These are phyloP conservation scores for Aspergillus tanneri DNA, from an alignment of 2,329 filamentous ascomycete species.

Conservation along the genomic window DNA sequence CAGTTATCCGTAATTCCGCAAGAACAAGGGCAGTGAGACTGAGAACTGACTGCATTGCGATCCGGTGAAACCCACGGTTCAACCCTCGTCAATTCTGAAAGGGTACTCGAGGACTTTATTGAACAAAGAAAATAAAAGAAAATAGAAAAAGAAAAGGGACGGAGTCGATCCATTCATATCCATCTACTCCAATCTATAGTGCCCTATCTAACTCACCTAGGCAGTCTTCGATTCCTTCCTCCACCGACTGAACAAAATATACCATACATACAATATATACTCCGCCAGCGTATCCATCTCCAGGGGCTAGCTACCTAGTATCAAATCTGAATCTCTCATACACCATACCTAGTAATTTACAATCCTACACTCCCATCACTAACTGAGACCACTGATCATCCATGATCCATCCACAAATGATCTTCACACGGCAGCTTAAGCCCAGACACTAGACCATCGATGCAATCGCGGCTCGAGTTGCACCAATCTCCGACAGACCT, in stretches of 20 bases:
- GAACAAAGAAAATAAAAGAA: not conserved
- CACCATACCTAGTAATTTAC: not conserved
- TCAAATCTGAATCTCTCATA: no score
- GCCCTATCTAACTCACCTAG: not conserved
- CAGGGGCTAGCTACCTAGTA: no score
- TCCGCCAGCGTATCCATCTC: no score
- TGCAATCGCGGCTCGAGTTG: conserved; percentile 3
- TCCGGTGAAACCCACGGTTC: no score
- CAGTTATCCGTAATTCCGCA: no score
- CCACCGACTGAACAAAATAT: not conserved
- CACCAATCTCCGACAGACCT: not conserved
- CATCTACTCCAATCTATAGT: conserved; percentile 1
- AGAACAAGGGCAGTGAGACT: no score
- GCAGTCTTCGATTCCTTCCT: not conserved
- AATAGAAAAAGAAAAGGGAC: not conserved
- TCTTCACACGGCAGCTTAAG: conserved; percentile 6
- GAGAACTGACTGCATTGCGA: no score
- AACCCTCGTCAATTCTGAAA: not conserved
- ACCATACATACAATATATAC: no score
- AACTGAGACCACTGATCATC: no score
- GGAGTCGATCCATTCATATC: not conserved
- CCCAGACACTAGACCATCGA: conserved; percentile 5
- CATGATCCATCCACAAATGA: conserved; percentile 7
- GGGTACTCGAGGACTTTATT: not conserved
- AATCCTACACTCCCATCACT: not conserved